phyloP scores from a whole-genome alignment of 2,329 filamentous ascomycete genomes.

The Trichophyton verrucosum region DNA sequence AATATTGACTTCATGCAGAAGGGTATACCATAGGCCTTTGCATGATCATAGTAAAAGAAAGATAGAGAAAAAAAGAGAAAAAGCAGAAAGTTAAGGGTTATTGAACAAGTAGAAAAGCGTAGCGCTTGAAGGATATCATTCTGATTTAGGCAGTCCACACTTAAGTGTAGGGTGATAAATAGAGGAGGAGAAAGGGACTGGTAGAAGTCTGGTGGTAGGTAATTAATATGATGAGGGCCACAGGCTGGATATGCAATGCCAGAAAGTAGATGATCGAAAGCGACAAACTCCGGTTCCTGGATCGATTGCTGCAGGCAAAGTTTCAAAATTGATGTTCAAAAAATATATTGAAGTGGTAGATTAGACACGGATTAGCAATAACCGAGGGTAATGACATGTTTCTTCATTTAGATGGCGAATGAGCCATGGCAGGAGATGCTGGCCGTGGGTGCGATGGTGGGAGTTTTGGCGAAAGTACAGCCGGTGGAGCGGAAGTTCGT shows the following conservation, averaged over 20 bases:
- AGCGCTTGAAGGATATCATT: background rate
- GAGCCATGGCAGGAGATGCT: conserved; percentile 22
- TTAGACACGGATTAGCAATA: background rate
- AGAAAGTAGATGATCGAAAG: background rate
- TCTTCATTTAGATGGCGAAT: conserved; percentile 13
- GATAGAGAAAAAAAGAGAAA: too few relatives aligned
- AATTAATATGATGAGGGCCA: background rate
- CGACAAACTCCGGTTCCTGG: background rate
- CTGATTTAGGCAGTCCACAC: background rate
- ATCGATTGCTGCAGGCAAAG: background rate
- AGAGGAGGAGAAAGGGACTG: background rate
- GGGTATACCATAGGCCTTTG: background rate
- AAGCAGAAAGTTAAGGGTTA: background rate
- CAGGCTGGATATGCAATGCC: background rate
- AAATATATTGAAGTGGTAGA: background rate
- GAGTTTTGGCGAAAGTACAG: conserved; percentile 19
- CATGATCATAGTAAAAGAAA: background rate
- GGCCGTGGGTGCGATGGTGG: conserved; percentile 22
- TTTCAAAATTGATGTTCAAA: too few relatives aligned
- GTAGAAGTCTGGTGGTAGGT: background rate
- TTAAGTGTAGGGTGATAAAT: too few relatives aligned
- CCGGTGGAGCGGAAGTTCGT: conserved; percentile 29
- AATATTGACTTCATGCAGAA: background rate
- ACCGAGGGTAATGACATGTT: background rate
- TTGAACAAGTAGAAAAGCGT: background rate